Base-by-base conservation (phyloP, 2,329 filamentous ascomycete genomes). In the Fusarium sp. region DNA sequence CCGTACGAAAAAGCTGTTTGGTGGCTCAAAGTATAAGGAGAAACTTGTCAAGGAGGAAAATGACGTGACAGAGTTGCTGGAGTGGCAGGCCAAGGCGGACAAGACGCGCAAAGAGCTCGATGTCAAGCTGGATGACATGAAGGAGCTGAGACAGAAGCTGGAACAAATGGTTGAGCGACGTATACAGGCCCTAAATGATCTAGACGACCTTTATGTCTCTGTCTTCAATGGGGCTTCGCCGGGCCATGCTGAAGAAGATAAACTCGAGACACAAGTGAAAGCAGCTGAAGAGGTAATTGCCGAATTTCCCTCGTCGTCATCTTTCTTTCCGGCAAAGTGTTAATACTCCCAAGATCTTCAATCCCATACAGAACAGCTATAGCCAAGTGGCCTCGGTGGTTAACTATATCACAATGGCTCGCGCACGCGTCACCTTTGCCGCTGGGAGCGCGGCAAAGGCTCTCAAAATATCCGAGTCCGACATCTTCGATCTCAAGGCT, bases 31-130 rank as follows among this genome's bases (percentile, higher is more conserved):
- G n/a, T 37, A 54, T 10, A 47, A 32, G 7, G 43, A 48, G 7
- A 55, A 48, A 10, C 51, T 55, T n/a, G 27, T 0, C 1, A 55
- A 32, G 23, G 51, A 55, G 14, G 51, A 55, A 9, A 30, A 55
- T 32, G 51, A 55, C n/a, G 43, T 39, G 51, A 13, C 11, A 22
- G 32, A 30, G 11, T 9, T 55, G 14, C 23, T 39, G 7, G 43
- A 55, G n/a, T 55, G 43, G 32, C 43, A 22, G 23, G 22, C 23
- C 4, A 55, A 55, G 23, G 51, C 51, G 14, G 51, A 55, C 11
- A 55, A 48, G 5, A 48, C 32, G 15, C 43, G 51, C 15, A 55
- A 55, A 9, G 51, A 55, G n/a, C 43, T 55, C 15, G 22, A 48
- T 4, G 3, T 43, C 19, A 48, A 48, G 15, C 32, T 55, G 23